Evolutionary conservation across 2,329 filamentous ascomycete species (phyloP).

Genomic region (Penicillium sclerotigenum): DNA sequence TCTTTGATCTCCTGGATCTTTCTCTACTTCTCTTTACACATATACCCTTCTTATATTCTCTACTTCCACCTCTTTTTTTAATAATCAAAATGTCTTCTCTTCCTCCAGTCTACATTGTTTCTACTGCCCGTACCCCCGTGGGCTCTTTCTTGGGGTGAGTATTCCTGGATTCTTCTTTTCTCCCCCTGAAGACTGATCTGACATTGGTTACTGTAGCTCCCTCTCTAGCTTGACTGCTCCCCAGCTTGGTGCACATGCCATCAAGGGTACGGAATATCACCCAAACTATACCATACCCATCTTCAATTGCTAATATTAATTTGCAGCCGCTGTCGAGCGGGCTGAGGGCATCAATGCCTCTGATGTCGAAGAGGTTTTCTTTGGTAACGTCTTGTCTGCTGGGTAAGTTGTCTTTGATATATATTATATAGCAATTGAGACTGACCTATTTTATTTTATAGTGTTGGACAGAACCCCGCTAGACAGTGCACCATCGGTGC

Average conservation of each 20-base stretch:
- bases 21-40: neutral
- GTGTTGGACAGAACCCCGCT: conserved; percentile 92
- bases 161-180: conserved; percentile 9
- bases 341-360: conserved; percentile 81
- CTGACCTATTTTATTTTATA: conserved; percentile 38
- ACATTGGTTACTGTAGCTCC: conserved; percentile 56
- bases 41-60: neutral
- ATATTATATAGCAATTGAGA: conserved; percentile 1
- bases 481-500: conserved; percentile 89
- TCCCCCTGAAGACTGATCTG: conserved; percentile 10
- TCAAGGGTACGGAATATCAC: conserved; percentile 66
- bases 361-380: conserved; percentile 93
- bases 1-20: neutral
- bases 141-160: conserved; percentile 90
- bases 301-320: conserved; percentile 15
- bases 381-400: conserved; percentile 95
- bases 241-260: conserved; percentile 84
- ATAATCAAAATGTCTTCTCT: conserved; percentile 64
- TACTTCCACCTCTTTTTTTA: neutral
- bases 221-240: conserved; percentile 81
- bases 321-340: conserved; percentile 71
- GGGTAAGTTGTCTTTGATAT: conserved; percentile 58
- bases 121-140: conserved; percentile 82
- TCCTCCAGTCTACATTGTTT: conserved; percentile 93
- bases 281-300: neutral